Conservation (phyloP, 202 grass and related monocot genomes). For the Cymbopogon flexuosus region DNA sequence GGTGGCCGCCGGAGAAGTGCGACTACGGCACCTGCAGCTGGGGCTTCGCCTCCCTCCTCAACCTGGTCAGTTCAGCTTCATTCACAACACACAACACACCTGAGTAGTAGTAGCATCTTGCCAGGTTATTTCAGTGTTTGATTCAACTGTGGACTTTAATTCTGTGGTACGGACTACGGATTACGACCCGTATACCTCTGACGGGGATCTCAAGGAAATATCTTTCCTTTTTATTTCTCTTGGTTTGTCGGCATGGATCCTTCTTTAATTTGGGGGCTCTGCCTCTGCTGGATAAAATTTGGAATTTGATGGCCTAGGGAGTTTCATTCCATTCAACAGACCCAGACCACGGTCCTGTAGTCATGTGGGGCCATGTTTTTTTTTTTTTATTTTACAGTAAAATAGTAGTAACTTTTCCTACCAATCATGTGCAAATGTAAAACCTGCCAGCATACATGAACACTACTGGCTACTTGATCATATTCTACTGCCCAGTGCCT, state of each 20-base stretch:
- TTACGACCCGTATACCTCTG: neutral
- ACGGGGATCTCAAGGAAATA: constrained; percentile 4
- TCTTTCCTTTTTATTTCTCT: neutral
- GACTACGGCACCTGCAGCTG: constrained; percentile 72
- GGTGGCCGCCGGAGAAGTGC: constrained; percentile 80
- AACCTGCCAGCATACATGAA: constrained; percentile 6
- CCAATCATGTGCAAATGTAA: constrained; percentile 41
- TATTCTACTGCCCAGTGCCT: constrained; percentile 7
- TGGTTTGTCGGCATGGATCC: constrained; percentile 3
- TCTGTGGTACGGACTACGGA: neutral
- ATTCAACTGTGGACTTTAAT: neutral
- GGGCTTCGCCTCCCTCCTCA: constrained; percentile 56
- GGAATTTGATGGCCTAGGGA: constrained; percentile 31
- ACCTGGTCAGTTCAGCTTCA: constrained; percentile 31
- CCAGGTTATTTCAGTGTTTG: neutral
- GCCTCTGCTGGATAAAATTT: neutral
- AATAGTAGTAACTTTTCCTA: neutral
- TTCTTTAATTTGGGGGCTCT: neutral
- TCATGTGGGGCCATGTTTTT: neutral
- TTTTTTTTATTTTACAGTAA: neutral
- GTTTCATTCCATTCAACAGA: neutral
- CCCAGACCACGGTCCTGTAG: neutral
- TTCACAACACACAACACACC: neutral
- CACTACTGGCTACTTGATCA: neutral
- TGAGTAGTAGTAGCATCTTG: neutral